Base-by-base conservation (phyloP, 2,329 filamentous ascomycete genomes). In the Venturia oleaginea region DNA sequence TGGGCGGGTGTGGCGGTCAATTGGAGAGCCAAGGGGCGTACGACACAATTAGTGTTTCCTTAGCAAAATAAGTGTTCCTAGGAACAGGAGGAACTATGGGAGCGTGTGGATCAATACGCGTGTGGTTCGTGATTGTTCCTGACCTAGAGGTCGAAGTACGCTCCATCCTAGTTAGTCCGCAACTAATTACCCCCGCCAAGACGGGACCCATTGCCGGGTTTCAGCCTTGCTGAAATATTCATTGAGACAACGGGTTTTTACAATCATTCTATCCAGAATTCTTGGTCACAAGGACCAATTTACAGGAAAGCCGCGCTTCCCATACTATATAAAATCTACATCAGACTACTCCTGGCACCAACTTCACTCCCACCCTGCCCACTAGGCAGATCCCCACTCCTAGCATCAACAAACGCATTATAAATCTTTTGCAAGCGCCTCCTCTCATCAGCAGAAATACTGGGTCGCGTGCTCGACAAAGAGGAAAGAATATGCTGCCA, bases 311-410 rank as follows among this genome's bases (percentile, higher is more conserved):
- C n/a, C n/a, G n/a, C n/a, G n/a, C n/a, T 15, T 19, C 22, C 19
- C 57, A 4, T 24, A 22, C 13, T 1, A 51, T 51, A 32, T 24
- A 62, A 7, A 11, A 7, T 37, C 55, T 71, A 97, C 94, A 97
- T 97, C 76, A 99, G 80, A 77, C 92, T 97, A 70, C 89, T 93
- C 73, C 94, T 82, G 17, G 92, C 94, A 8, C 94, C 94, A 77
- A 99, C 86, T 76, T 97, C 94, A 75, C 87, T 95, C 65, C 89
- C 90, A 0, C 90, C 92, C 76, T 97, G 91, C 1, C 94, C 94
- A 75, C 89, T 93, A 66, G 87, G 91, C 91, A 99, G 92, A 79
- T 97, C 92, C 8, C 94, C 94, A 75, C 92, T 96, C 69, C 94
- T 83, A 0, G 92, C 92, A 4, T 91, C 90, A 0, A 97, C 87